These are phyloP conservation scores for Lichtheimia corymbifera DNA, from an alignment of 371 early-diverging fungal genomes.

Conservation along the genomic window DNA sequence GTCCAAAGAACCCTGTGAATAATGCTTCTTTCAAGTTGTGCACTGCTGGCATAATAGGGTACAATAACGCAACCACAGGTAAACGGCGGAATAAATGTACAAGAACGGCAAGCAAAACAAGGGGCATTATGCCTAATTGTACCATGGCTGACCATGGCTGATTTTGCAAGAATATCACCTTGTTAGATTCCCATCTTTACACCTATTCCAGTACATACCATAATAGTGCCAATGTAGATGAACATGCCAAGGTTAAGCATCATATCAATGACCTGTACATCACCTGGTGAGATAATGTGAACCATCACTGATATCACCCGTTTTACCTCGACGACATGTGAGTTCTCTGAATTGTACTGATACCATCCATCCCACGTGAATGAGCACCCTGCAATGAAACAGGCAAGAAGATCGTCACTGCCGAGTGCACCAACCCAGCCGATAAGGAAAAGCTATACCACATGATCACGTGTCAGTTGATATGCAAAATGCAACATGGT, in stretches of 20 bases:
- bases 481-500: conserved; percentile 1
- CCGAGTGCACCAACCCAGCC: conserved; percentile 78
- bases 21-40: conserved; percentile 71
- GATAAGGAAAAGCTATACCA: conserved; percentile 64
- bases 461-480: too few relatives aligned
- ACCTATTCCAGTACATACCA: conserved; percentile 32
- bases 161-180: neutral
- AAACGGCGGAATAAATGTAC: conserved; percentile 82
- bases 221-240: conserved; percentile 83
- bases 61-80: conserved; percentile 67
- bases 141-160: conserved; percentile 72
- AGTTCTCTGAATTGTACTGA: conserved; percentile 75
- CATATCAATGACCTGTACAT: conserved; percentile 68
- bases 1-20: conserved; percentile 96
- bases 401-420: conserved; percentile 87
- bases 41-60: conserved; percentile 70
- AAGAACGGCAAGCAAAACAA: conserved; percentile 59
- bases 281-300: neutral
- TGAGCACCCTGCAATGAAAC: conserved; percentile 86
- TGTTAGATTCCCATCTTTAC: neutral
- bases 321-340: conserved; percentile 73
- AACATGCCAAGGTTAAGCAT: conserved; percentile 87
- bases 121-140: conserved; percentile 53
- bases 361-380: conserved; percentile 92
- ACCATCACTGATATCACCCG: neutral